Percentiles rank a stretch among this genome's conserved stretches.
phyloP scores from a whole-genome alignment of 805 yeast genomes.

The Kluyveromyces dobzhanskii region DNA sequence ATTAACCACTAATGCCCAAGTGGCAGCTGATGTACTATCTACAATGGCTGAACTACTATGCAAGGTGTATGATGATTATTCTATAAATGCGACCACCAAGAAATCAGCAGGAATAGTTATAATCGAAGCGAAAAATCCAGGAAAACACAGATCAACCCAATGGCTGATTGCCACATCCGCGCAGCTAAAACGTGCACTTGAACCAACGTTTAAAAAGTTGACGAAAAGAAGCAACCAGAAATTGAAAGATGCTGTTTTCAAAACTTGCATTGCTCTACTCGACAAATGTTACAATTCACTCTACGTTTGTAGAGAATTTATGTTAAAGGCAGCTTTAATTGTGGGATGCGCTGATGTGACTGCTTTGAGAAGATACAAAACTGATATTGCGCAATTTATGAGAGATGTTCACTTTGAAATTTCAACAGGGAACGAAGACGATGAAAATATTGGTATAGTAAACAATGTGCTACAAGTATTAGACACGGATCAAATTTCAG shows the following conservation, averaged over 20 bases:
- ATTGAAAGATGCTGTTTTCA: constrained; percentile 12
- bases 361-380: constrained; percentile 8
- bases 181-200: constrained; percentile 42
- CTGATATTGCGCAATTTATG: constrained; percentile 20
- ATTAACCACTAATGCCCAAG: constrained; percentile 31
- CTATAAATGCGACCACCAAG: constrained; percentile 22
- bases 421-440: constrained; percentile 2
- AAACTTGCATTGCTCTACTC: constrained; percentile 12
- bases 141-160: constrained; percentile 35
- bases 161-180: constrained; percentile 50
- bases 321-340: constrained; percentile 11
- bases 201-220: constrained; percentile 25
- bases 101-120: constrained; percentile 15
- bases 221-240: constrained; percentile 17
- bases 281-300: constrained; percentile 13
- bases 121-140: constrained; percentile 4
- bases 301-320: constrained; percentile 12
- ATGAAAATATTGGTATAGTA: background rate
- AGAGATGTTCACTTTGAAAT: constrained; percentile 9
- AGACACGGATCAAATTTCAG: background rate
- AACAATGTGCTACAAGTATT: constrained; percentile 1
- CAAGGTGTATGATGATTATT: constrained; percentile 36
- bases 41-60: constrained; percentile 26
- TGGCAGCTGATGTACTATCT: constrained; percentile 26
- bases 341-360: background rate